A percentile compares a stretch with the other conserved stretches of the same genome.
Evolutionary conservation across 805 yeast species (phyloP).

Genomic region (Candida succiphila): DNA sequence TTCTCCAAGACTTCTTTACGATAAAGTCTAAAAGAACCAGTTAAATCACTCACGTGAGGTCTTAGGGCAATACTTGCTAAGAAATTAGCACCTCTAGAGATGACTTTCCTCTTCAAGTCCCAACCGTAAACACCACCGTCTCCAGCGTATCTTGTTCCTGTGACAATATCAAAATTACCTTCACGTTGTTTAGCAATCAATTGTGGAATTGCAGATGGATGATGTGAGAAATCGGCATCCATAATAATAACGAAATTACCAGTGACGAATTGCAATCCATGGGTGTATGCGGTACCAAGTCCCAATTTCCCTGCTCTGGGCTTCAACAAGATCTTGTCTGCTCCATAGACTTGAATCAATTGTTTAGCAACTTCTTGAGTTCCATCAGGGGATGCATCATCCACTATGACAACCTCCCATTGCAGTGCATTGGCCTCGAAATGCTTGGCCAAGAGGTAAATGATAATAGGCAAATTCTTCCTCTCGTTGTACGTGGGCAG

Average conservation of each 20-base stretch:
- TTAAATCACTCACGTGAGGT: slow-evolving; percentile 64
- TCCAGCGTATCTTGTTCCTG: slow-evolving; percentile 63
- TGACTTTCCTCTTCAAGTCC: slow-evolving; percentile 72
- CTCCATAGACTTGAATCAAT: slow-evolving; percentile 47
- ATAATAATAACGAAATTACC: slow-evolving; percentile 71
- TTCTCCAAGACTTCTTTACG: slow-evolving; percentile 59
- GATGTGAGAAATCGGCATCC: slow-evolving; percentile 83
- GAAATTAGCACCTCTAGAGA: slow-evolving; percentile 74
- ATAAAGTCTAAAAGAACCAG: slow-evolving; percentile 71
- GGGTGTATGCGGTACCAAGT: slow-evolving; percentile 73
- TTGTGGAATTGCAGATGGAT: slow-evolving; percentile 71
- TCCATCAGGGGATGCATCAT: slow-evolving; percentile 76
- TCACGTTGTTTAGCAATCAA: slow-evolving; percentile 56
- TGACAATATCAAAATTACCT: slow-evolving; percentile 38
- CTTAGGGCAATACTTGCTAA: slow-evolving; percentile 61
- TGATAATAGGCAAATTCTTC: slow-evolving; percentile 56
- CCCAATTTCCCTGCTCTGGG: slow-evolving; percentile 75
- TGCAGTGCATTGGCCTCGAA: slow-evolving; percentile 44
- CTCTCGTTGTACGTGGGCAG: slow-evolving; percentile 74
- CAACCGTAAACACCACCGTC: slow-evolving; percentile 79
- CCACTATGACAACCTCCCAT: slow-evolving; percentile 75
- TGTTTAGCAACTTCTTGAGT: slow-evolving; percentile 65
- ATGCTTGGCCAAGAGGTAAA: slow-evolving; percentile 60
- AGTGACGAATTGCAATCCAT: slow-evolving; percentile 59
- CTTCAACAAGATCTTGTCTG: slow-evolving; percentile 49